Conservation (phyloP, 768 basidiomycete species). For the Sarcomyxa edulis region DNA sequence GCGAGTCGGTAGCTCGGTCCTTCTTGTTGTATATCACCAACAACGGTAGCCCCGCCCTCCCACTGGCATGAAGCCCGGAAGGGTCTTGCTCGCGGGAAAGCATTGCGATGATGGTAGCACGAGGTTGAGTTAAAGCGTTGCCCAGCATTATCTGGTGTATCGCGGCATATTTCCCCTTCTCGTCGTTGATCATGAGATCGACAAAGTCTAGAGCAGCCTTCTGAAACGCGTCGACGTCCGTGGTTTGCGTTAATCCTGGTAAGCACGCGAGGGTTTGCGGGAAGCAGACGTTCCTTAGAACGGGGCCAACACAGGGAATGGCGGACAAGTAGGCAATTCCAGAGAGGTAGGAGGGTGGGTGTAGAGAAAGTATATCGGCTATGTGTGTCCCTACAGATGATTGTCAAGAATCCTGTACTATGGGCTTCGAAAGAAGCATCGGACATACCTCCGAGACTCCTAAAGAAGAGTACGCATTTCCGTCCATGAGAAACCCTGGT, state of each 20-base stretch:
- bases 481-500: too few relatives aligned
- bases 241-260: conserved; percentile 12
- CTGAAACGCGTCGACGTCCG: conserved; percentile 19
- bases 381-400: conserved; percentile 20
- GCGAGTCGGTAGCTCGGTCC: conserved; percentile 17
- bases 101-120: conserved; percentile 13
- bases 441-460: conserved; percentile 21
- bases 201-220: conserved; percentile 15
- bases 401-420: too few relatives aligned
- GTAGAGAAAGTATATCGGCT: conserved; percentile 19
- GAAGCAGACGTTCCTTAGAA: conserved; percentile 13
- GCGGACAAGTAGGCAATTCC: conserved; percentile 21
- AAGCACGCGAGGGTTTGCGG: conserved; percentile 13
- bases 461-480: conserved; percentile 4
- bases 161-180: too few relatives aligned
- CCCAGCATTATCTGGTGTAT: conserved; percentile 17
- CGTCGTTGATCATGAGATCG: conserved; percentile 7
- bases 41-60: conserved; percentile 15
- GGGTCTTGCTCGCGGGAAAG: conserved; percentile 19
- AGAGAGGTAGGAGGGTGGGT: conserved; percentile 18
- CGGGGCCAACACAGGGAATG: conserved; percentile 20
- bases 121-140: conserved; percentile 19
- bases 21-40: conserved; percentile 19
- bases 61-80: conserved; percentile 16
- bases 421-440: too few relatives aligned